Base-by-base conservation (phyloP, 345 rosid genomes). In the Hibiscus mutabilis region DNA sequence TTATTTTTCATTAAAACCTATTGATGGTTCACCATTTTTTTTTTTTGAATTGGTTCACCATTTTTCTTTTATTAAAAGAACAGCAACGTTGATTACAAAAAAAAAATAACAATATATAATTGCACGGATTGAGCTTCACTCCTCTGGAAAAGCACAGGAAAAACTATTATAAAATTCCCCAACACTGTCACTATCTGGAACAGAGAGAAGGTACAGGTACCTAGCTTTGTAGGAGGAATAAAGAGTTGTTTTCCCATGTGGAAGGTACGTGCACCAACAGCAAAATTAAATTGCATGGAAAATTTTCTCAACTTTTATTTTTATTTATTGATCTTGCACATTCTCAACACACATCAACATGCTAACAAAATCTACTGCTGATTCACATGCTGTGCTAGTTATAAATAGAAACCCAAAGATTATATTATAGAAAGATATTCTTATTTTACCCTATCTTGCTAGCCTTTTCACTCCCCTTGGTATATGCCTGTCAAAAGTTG, bases 211-310 rank as follows among this genome's bases (percentile, higher is more conserved):
- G 73, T 31, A 74, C 64, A 82, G 81, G 31, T 22, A 37, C 73
- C 80, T 73, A 82, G 62, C 73, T 25, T 66, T 66, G 29, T 76
- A 76, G 72, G 74, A 52, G 71, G 53, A 74, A 76, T 16, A 70
- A 74, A 53, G 71, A 73, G 66, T 77, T 73, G 78, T 70, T 75
- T 24, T 31, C 72, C 81, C 85, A 82, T 82, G 85, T 77, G 85
- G 80, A 79, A 66, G 72, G 68, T 75, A 31, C 65, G 44, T 67
- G 62, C 56, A 37, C 42, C 78, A 22, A 73, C 73, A 79, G 84
- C 21, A 10, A 74, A 67, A 31, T 33, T 31, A 73, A 66, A 66
- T 71, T 65, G 63, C 79, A 75, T 73, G 79, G 79, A 49, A 73
- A 46, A 47, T 75, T 70, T 68, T 73, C 73, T 67, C 5, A 52